Conservation (phyloP, 2,329 filamentous ascomycete genomes). For the Fusarium fujikuroi region DNA sequence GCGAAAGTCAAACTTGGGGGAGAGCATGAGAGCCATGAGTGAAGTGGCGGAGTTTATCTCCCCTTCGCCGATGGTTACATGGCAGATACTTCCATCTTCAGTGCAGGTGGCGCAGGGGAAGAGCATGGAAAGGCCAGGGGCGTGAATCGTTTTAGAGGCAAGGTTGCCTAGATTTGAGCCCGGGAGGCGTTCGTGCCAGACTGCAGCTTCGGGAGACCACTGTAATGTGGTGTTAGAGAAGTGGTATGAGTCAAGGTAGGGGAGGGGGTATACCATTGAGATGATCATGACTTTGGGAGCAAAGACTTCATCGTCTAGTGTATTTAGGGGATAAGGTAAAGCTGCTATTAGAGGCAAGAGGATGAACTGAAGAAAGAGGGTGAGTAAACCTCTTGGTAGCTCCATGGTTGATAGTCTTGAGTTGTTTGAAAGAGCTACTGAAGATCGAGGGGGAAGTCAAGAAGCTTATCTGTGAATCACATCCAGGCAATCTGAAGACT, state of each 20-base stretch:
- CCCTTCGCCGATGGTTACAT: conserved; percentile 73
- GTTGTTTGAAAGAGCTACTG: not conserved
- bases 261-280: conserved; percentile 62
- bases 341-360: conserved; percentile 1
- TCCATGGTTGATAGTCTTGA: conserved; percentile 17
- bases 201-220: conserved; percentile 70
- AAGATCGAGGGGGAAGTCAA: not conserved
- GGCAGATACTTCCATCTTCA: conserved; percentile 69
- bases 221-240: conserved; percentile 45
- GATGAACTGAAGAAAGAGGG: not conserved
- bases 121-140: conserved; percentile 72
- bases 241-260: not conserved
- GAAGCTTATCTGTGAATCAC: conserved; percentile 5
- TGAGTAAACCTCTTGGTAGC: conserved; percentile 3
- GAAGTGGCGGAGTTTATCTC: conserved; percentile 81
- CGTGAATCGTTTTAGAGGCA: conserved; percentile 64
- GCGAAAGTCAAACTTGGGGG: conserved; percentile 69
- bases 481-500: not conserved
- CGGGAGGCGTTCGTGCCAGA: conserved; percentile 68
- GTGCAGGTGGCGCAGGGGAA: conserved; percentile 75
- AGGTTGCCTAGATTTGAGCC: conserved; percentile 63
- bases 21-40: conserved; percentile 71
- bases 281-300: conserved; percentile 71
- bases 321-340: not conserved
- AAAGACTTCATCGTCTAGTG: conserved; percentile 42